Percentiles rank a stretch among this genome's conserved stretches.
These are phyloP conservation scores for Pleoardoris graminearum DNA, from an alignment of 2,329 filamentous ascomycete species.

Conservation along the genomic window DNA sequence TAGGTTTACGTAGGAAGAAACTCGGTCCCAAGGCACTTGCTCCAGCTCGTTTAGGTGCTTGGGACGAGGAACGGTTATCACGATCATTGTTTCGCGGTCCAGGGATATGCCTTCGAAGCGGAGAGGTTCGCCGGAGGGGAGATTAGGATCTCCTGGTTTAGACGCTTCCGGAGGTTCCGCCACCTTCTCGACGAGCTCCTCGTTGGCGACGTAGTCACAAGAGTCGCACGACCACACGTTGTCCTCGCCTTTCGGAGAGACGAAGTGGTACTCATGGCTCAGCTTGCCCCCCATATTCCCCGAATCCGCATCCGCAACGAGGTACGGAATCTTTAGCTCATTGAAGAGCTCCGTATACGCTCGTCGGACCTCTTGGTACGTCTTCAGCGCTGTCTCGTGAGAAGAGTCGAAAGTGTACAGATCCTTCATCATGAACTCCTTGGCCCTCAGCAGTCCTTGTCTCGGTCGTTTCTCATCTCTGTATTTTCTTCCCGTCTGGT, in stretches of 20 bases:
- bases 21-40: conserved; percentile 18
- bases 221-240: conserved; percentile 72
- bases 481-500: conserved; percentile 93
- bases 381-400: conserved; percentile 69
- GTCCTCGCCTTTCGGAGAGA: conserved; percentile 80
- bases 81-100: conserved; percentile 69
- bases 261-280: conserved; percentile 93
- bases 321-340: conserved; percentile 79
- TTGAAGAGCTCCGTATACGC: conserved; percentile 79
- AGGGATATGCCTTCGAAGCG: conserved; percentile 68
- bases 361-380: conserved; percentile 73
- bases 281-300: conserved; percentile 94
- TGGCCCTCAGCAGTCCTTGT: conserved; percentile 81
- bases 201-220: conserved; percentile 81
- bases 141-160: conserved; percentile 4
- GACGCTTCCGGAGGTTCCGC: conserved; percentile 6
- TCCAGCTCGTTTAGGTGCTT: background rate
- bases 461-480: conserved; percentile 88
- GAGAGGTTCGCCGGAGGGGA: conserved; percentile 10
- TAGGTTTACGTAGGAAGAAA: conserved; percentile 54
- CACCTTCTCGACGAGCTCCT: conserved; percentile 75
- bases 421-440: conserved; percentile 98
- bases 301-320: conserved; percentile 87
- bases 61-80: conserved; percentile 50
- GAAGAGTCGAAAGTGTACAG: conserved; percentile 90